Conservation (phyloP, 306 rosid genomes). For the Rosa lucieae region DNA sequence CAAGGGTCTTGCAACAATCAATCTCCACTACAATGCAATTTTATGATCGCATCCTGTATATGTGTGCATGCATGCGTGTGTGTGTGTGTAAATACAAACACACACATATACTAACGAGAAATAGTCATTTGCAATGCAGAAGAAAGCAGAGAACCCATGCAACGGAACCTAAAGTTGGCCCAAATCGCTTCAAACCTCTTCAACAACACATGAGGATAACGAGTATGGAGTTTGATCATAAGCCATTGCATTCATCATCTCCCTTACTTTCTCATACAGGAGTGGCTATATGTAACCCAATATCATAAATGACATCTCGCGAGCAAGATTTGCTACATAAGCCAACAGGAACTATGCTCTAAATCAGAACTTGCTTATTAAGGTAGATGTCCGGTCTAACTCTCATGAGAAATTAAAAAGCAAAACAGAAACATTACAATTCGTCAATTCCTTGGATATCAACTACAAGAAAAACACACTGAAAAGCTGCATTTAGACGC, state of each 20-base stretch:
- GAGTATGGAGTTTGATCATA: neutral
- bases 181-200: neutral
- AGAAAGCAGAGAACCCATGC: neutral
- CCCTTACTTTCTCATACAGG: neutral
- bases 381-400: neutral
- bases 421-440: neutral
- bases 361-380: neutral
- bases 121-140: neutral
- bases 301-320: neutral
- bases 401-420: neutral
- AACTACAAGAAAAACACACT: neutral
- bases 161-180: neutral
- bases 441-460: neutral
- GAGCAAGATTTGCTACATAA: neutral
- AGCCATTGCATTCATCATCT: neutral
- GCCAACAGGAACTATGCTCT: neutral
- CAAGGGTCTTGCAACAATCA: neutral
- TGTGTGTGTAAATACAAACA: too few relatives aligned
- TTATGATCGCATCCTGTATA: neutral
- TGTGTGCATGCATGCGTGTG: too few relatives aligned
- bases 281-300: neutral
- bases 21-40: neutral
- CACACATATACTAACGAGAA: neutral
- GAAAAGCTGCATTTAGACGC: neutral
- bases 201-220: neutral